These are phyloP conservation scores for Andrographis paniculata DNA, from an alignment of 305 asterid genomes.

Conservation along the genomic window DNA sequence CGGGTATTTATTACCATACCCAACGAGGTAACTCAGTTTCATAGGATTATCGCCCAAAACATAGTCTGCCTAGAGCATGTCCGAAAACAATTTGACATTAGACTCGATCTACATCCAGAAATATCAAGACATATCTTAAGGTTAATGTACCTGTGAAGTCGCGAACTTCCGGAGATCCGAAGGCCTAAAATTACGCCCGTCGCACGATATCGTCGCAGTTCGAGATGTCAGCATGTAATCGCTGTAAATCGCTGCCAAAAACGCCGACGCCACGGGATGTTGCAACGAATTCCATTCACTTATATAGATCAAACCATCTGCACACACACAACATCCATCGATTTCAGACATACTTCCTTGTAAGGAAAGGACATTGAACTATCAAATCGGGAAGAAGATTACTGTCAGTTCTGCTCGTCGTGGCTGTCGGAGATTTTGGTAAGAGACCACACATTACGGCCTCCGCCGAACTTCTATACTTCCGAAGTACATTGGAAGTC, in stretches of 20 bases:
- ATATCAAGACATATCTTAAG: too few species aligned
- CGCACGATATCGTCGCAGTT: constrained; percentile 53
- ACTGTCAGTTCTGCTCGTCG: constrained; percentile 75
- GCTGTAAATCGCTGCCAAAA: constrained; percentile 72
- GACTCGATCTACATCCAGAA: not conserved
- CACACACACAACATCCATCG: not conserved
- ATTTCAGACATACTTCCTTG: too few species aligned
- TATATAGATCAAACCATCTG: constrained; percentile 86
- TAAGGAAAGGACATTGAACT: not conserved
- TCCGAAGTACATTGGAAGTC: constrained; percentile 40
- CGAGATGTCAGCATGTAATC: constrained; percentile 94
- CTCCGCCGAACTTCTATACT: constrained; percentile 70
- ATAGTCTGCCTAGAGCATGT: constrained; percentile 51
- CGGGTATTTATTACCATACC: constrained; percentile 82
- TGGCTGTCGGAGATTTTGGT: constrained; percentile 87
- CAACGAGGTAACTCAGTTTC: constrained; percentile 88
- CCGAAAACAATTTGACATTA: not conserved
- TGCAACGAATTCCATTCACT: constrained; percentile 87
- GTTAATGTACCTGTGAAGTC: constrained; percentile 52
- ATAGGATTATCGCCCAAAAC: constrained; percentile 72
- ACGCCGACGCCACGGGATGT: constrained; percentile 91
- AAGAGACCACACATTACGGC: constrained; percentile 96
- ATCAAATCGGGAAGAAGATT: constrained; percentile 18
- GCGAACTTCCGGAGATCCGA: constrained; percentile 82
- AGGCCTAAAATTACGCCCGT: constrained; percentile 48